Conservation (phyloP, 305 asterid species). For the Fraxinus albicans region DNA sequence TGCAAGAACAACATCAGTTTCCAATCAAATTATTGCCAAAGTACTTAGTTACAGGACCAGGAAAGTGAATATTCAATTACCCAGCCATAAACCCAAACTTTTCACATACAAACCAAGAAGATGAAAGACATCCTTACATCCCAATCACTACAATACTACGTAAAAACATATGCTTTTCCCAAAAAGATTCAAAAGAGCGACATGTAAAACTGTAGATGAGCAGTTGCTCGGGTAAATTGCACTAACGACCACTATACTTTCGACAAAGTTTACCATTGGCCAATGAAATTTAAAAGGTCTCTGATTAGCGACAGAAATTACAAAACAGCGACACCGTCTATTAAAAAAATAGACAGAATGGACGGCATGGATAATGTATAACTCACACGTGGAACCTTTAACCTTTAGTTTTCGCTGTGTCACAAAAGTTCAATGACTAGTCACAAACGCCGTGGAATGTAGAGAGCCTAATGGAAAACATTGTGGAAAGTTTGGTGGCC, state of each 20-base stretch:
- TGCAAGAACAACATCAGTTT: constrained; percentile 20
- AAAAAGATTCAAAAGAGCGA: background rate
- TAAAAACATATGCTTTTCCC: background rate
- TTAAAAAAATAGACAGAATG: background rate
- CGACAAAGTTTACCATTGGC: background rate
- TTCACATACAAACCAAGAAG: background rate
- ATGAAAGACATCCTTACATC: background rate
- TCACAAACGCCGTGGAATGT: no score
- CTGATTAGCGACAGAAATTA: background rate
- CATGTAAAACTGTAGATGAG: background rate
- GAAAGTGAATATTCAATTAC: background rate
- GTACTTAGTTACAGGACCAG: background rate
- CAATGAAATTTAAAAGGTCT: background rate
- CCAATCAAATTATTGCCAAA: background rate
- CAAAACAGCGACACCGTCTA: background rate
- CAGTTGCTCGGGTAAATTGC: background rate
- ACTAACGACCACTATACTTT: no score
- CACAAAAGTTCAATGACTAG: no score
- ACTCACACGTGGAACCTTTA: no score
- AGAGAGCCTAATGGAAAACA: no score
- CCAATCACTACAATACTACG: background rate
- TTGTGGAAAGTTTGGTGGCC: no score
- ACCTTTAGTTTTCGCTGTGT: no score
- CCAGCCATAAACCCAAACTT: background rate
- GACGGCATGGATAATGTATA: no score